phyloP scores from a whole-genome alignment of 2,329 filamentous ascomycete genomes.

The Cordyceps tenuipes region DNA sequence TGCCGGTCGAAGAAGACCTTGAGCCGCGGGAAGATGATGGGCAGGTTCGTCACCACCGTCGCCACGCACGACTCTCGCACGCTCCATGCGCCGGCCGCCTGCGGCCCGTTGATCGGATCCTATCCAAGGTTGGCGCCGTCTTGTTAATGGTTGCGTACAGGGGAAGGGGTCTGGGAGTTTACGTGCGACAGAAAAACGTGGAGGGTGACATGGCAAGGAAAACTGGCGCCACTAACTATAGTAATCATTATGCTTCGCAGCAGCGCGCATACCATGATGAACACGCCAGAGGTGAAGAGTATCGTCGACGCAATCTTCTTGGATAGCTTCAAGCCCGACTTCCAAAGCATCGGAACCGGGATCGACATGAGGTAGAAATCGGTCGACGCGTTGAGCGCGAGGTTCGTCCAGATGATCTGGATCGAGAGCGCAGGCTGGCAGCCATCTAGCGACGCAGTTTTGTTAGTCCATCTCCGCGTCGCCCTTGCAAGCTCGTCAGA shows the following conservation, averaged over 20 bases:
- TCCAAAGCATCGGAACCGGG: conserved; percentile 43
- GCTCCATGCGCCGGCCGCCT: conserved; percentile 11
- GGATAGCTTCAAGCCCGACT: conserved; percentile 36
- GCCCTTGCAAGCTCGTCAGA: too few species aligned
- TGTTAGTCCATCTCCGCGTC: conserved; percentile 26
- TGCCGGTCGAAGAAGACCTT: conserved; percentile 20
- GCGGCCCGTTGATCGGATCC: conserved; percentile 14
- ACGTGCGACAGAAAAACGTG: conserved; percentile 22
- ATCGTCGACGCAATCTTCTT: conserved; percentile 45
- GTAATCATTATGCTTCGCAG: conserved; percentile 45
- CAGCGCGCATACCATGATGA: conserved; percentile 46
- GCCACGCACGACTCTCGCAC: conserved; percentile 27
- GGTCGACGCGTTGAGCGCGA: conserved; percentile 29
- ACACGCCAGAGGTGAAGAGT: conserved; percentile 47
- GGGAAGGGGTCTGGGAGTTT: conserved; percentile 25
- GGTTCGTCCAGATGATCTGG: conserved; percentile 29
- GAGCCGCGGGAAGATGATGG: conserved; percentile 22
- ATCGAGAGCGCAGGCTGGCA: conserved; percentile 33
- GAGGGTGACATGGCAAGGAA: conserved; percentile 18
- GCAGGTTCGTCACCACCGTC: conserved; percentile 29
- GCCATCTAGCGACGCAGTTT: conserved; percentile 30
- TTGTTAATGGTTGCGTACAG: background rate
- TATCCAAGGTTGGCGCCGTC: background rate
- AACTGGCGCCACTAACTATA: conserved; percentile 16
- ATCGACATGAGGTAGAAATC: conserved; percentile 34